phyloP scores from a whole-genome alignment of 805 yeast genomes.

The Suhomyces sp. region DNA sequence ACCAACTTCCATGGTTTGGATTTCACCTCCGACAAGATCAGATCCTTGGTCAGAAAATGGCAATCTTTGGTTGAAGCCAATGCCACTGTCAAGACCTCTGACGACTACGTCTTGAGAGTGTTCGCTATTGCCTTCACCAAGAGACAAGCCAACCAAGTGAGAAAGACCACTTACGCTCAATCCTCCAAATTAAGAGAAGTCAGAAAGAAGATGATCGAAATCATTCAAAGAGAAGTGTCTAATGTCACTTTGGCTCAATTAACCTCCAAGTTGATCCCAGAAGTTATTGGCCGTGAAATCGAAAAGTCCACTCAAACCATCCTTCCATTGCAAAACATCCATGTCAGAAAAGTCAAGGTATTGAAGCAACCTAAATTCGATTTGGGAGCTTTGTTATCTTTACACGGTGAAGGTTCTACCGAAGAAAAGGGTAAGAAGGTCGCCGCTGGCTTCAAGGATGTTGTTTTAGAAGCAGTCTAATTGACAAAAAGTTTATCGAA shows the following conservation, averaged over 20 bases:
- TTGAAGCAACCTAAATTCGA: conserved; percentile 99
- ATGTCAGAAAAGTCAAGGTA: conserved; percentile 98
- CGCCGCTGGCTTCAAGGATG: conserved; percentile 95
- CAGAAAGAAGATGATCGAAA: conserved; percentile 95
- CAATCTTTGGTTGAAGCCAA: conserved; percentile 97
- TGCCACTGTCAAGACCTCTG: conserved; percentile 97
- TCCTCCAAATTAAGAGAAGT: conserved; percentile 95
- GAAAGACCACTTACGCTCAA: conserved; percentile 98
- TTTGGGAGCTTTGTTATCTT: conserved; percentile 91
- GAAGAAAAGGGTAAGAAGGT: conserved; percentile 98
- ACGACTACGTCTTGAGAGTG: conserved; percentile 94
- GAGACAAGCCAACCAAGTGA: conserved; percentile 95
- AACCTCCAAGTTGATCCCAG: conserved; percentile 96
- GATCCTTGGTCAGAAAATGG: conserved; percentile 98
- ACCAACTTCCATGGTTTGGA: conserved; percentile 99
- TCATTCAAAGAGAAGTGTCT: conserved; percentile 94
- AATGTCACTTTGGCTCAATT: conserved; percentile 94
- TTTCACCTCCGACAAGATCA: conserved; percentile 96
- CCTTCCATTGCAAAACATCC: conserved; percentile 97
- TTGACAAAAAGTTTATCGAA: not conserved
- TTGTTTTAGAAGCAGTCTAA: conserved; percentile 94
- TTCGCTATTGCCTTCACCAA: conserved; percentile 98
- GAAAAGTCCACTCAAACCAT: conserved; percentile 93
- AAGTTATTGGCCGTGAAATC: conserved; percentile 97
- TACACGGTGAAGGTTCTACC: conserved; percentile 92